These are phyloP conservation scores for Melampsora larici-populina DNA, from an alignment of 1,284 basidiomycete genomes.

Conservation along the genomic window DNA sequence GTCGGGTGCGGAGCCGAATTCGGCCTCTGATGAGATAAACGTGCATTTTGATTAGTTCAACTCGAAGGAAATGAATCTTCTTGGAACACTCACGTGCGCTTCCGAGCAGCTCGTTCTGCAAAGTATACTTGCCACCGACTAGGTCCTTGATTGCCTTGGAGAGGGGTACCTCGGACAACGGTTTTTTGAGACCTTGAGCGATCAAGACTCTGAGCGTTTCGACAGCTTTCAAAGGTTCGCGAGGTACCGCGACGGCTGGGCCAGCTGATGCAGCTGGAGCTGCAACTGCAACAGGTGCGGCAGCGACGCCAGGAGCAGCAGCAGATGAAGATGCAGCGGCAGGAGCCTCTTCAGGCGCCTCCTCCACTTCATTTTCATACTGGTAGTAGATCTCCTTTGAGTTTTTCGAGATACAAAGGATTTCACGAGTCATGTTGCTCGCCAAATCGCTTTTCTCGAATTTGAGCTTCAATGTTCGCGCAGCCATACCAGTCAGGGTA, in stretches of 20 bases:
- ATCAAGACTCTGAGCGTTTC: slow-evolving; percentile 86
- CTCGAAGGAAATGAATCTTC: too few species aligned
- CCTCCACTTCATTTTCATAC: slow-evolving; percentile 83
- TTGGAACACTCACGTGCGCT: slow-evolving; percentile 52
- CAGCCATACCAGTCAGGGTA: slow-evolving; percentile 93
- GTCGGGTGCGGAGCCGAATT: slow-evolving; percentile 73
- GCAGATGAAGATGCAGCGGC: slow-evolving; percentile 52
- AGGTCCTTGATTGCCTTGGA: slow-evolving; percentile 96
- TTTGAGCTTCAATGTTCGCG: slow-evolving; percentile 89
- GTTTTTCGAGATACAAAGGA: slow-evolving; percentile 92
- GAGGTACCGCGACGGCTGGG: slow-evolving; percentile 67
- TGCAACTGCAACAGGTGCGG: slow-evolving; percentile 53
- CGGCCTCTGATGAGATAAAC: slow-evolving; percentile 46
- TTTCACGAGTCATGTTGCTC: slow-evolving; percentile 70
- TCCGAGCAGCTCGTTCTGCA: slow-evolving; percentile 94
- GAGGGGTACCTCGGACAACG: slow-evolving; percentile 77
- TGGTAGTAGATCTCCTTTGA: slow-evolving; percentile 95
- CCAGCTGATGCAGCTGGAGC: slow-evolving; percentile 55
- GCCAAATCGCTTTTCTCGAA: slow-evolving; percentile 89
- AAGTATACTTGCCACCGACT: slow-evolving; percentile 93
- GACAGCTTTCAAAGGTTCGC: slow-evolving; percentile 83
- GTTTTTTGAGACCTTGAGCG: slow-evolving; percentile 98
- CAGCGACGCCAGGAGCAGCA: not conserved
- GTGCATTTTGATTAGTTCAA: not conserved
- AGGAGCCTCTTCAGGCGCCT: slow-evolving; percentile 58